A percentile compares a stretch with the other conserved stretches of the same genome.
Conservation (phyloP, 768 basidiomycete species). For the Russula earlei region DNA sequence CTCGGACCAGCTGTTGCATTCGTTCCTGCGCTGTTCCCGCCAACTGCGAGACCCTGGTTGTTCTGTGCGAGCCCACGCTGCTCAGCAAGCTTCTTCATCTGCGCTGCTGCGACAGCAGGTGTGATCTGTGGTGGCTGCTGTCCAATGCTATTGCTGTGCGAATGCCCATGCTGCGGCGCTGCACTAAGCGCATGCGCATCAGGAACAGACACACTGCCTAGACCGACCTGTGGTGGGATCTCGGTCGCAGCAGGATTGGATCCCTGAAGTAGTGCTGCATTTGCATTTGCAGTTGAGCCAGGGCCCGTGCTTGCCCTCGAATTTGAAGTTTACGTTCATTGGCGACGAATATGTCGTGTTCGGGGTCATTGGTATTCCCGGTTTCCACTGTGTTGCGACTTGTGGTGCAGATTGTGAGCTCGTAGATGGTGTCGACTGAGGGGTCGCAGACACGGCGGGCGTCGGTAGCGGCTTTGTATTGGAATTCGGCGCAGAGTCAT, state of each 20-base stretch:
- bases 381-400: not conserved
- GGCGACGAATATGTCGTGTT: not conserved
- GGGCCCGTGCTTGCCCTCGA: not conserved
- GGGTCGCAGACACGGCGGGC: not conserved
- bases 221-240: constrained; percentile 1
- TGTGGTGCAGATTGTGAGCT: constrained; percentile 6
- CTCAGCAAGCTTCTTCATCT: constrained; percentile 17
- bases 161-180: not conserved
- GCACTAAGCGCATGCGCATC: not conserved
- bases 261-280: constrained; percentile 2
- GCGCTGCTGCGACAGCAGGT: constrained; percentile 8
- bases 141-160: not conserved
- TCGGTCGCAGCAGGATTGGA: constrained; percentile 1
- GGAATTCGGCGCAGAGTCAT: not conserved
- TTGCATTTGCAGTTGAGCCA: not conserved
- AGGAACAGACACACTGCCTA: not conserved
- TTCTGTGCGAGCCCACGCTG: constrained; percentile 7
- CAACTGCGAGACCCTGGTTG: not conserved
- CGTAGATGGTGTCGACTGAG: not conserved
- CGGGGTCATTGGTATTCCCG: not conserved
- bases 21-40: not conserved
- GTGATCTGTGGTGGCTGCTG: constrained; percentile 1
- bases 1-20: not conserved
- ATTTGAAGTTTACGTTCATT: not conserved
- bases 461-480: constrained; percentile 3